Evolutionary conservation across 805 yeast species (phyloP), one percentile per base, ranked within the genome.

Genomic region (Saccharomycopsis oosterbeekiorum): DNA sequence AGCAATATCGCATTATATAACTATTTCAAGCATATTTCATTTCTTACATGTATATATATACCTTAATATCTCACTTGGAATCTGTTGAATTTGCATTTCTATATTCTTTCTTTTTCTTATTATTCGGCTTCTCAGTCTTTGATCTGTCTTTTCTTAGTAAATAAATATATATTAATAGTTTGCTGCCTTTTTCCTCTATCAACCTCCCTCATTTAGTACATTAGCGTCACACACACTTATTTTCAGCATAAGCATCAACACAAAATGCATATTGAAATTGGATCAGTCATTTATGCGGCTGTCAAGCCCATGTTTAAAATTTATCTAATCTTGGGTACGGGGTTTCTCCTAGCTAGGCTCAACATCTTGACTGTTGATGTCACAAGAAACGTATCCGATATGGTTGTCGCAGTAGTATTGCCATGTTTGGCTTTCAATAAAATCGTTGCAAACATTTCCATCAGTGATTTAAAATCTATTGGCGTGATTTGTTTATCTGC

Each of bases 291-390:
- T 5, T 89, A 86, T 73, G 80, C 89, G 26, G 83, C 96, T 0
- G 85, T 86, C 60, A 89, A 89, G 75, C 97, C 97, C n/a, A 85
- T 89, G 62, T 78, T 89, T 73, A 90, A 90, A 72, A 87, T 89
- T 65, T 87, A 89, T 68, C 73, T 87, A 66, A 85, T 88, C 69
- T 80, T 88, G 4, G 83, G 78, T 4, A 72, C 84, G 14, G 97
- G 97, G 11, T 86, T 76, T 65, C 70, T 76, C 50, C 73, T 90
- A 6, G 88, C 93, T 2, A 81, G 77, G 63, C 77, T 73, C 65
- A 84, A 87, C 67, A 79, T 87, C 29, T 74, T 88, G 2, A 76
- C 86, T 0, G 89, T 87, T 26, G 82, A 86, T 34, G 81, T 86
- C 29, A 80, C 89, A 50, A 75, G 88, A 67, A 88, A 86, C 62